Conservation (phyloP, 257 asterid species). For the Nicotiana undulata region DNA sequence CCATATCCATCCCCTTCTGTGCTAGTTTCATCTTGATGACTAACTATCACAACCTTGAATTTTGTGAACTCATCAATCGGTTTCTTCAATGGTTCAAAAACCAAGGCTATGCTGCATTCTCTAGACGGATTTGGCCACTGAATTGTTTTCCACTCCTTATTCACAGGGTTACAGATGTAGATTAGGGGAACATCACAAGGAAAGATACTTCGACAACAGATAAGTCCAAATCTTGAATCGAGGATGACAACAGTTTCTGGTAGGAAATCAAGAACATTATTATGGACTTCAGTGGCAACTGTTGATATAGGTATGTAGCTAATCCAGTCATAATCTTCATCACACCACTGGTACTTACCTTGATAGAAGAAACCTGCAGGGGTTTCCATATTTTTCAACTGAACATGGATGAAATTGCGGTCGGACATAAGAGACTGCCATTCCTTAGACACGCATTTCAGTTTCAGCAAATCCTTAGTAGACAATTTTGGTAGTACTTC, state of each 20-base stretch:
- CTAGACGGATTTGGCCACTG: slow-evolving; percentile 33
- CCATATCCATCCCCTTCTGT: slow-evolving; percentile 11
- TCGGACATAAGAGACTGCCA: slow-evolving; percentile 44
- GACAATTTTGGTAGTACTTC: slow-evolving; percentile 37
- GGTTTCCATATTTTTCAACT: slow-evolving; percentile 28
- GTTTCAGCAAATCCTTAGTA: slow-evolving; percentile 28
- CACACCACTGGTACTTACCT: slow-evolving; percentile 32
- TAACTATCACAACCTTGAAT: slow-evolving; percentile 42
- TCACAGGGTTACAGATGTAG: slow-evolving; percentile 67
- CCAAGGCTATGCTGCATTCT: slow-evolving; percentile 33
- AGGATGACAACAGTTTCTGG: slow-evolving; percentile 43
- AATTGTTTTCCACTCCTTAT: slow-evolving; percentile 33
- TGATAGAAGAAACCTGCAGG: slow-evolving; percentile 59
- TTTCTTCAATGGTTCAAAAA: slow-evolving; percentile 37
- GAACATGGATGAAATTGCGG: slow-evolving; percentile 34
- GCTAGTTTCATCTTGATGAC: slow-evolving; percentile 6
- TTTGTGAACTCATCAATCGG: slow-evolving; percentile 25
- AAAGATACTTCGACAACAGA: slow-evolving; percentile 53
- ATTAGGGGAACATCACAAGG: slow-evolving; percentile 26
- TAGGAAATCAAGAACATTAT: slow-evolving; percentile 38
- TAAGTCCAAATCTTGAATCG: slow-evolving; percentile 44
- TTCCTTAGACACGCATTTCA: slow-evolving; percentile 50
- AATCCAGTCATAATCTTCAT: slow-evolving; percentile 20
- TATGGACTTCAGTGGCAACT: slow-evolving; percentile 5
- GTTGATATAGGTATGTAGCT: slow-evolving; percentile 38